Conservation (phyloP, 2,329 filamentous ascomycete genomes). For the Pseudopithomyces maydicus region DNA sequence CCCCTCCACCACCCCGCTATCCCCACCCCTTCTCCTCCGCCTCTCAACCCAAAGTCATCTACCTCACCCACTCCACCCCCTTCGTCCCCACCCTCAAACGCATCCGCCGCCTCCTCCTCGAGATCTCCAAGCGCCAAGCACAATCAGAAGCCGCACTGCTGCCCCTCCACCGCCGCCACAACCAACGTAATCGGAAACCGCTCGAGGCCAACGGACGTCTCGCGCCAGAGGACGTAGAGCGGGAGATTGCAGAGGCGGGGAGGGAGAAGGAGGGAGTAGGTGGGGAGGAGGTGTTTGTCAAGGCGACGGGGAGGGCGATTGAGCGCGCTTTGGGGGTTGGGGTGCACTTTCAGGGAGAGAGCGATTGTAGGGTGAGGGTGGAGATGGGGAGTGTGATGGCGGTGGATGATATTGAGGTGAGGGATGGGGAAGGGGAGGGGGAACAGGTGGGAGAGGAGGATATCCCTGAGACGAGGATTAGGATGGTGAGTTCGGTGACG, state of each 20-base stretch:
- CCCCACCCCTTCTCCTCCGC: constrained; percentile 58
- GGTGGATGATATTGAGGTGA: constrained; percentile 67
- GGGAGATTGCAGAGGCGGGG: constrained; percentile 28
- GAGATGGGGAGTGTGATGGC: constrained; percentile 67
- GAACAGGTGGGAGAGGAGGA: constrained; percentile 28
- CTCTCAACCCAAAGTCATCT: constrained; percentile 62
- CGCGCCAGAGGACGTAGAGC: constrained; percentile 37
- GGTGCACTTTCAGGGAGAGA: constrained; percentile 67
- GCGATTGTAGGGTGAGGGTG: constrained; percentile 63
- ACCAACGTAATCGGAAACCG: not conserved
- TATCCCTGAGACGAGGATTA: constrained; percentile 49
- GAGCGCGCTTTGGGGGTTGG: constrained; percentile 66
- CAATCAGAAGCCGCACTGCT: constrained; percentile 33
- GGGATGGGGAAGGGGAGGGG: constrained; percentile 11
- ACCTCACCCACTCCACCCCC: constrained; percentile 67
- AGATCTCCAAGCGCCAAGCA: constrained; percentile 57
- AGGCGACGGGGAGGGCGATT: constrained; percentile 71
- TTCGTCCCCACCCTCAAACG: constrained; percentile 72
- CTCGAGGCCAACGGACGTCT: constrained; percentile 29
- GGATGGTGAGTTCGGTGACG: constrained; percentile 38
- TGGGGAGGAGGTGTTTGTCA: constrained; percentile 61
- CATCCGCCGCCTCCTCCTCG: constrained; percentile 65
- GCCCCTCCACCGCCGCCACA: constrained; percentile 1
- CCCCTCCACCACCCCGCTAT: constrained; percentile 63
- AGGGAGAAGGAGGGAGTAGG: constrained; percentile 16